These are phyloP conservation scores for Trametes meyenii DNA, from an alignment of 768 basidiomycete species.

Conservation along the genomic window DNA sequence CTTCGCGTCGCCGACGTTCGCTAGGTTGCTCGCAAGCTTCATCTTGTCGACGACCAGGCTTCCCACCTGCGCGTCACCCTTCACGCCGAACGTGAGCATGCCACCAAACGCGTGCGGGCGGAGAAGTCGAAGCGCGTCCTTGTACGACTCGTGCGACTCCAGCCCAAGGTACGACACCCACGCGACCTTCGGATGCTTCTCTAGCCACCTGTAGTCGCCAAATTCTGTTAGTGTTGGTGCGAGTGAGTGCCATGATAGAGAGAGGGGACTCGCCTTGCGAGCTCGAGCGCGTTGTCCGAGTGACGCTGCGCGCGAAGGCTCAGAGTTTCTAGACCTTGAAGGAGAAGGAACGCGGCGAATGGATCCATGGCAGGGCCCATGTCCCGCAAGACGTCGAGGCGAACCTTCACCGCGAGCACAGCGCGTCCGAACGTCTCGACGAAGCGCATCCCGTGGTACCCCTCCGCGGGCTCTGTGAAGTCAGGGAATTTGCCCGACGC, in stretches of 20 bases:
- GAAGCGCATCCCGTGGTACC: constrained; percentile 74
- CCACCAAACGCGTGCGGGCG: constrained; percentile 64
- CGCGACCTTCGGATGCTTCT: constrained; percentile 62
- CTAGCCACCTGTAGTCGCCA: constrained; percentile 46
- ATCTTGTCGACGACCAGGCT: constrained; percentile 71
- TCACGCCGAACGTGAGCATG: constrained; percentile 77
- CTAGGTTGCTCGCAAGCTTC: constrained; percentile 70
- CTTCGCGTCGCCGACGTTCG: constrained; percentile 80
- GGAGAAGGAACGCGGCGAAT: constrained; percentile 71
- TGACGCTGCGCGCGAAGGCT: constrained; percentile 73
- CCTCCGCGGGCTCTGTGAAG: constrained; percentile 75
- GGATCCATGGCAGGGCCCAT: constrained; percentile 71
- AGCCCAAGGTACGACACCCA: constrained; percentile 86
- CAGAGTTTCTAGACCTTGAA: constrained; percentile 80
- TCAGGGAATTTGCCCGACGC: constrained; percentile 69
- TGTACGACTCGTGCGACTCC: constrained; percentile 59
- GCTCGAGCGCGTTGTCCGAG: constrained; percentile 65
- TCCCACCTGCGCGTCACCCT: constrained; percentile 51
- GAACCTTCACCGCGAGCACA: constrained; percentile 68
- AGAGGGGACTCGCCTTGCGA: constrained; percentile 54
- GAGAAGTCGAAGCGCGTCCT: constrained; percentile 57
- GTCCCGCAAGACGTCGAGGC: constrained; percentile 66
- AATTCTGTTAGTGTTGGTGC: neutral
- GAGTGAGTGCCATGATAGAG: neutral
- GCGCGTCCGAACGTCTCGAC: constrained; percentile 64